A percentile compares a stretch with the other conserved stretches of the same genome.
Conservation (phyloP, 2,329 filamentous ascomycete genomes). For the Monosporascus sp. region DNA sequence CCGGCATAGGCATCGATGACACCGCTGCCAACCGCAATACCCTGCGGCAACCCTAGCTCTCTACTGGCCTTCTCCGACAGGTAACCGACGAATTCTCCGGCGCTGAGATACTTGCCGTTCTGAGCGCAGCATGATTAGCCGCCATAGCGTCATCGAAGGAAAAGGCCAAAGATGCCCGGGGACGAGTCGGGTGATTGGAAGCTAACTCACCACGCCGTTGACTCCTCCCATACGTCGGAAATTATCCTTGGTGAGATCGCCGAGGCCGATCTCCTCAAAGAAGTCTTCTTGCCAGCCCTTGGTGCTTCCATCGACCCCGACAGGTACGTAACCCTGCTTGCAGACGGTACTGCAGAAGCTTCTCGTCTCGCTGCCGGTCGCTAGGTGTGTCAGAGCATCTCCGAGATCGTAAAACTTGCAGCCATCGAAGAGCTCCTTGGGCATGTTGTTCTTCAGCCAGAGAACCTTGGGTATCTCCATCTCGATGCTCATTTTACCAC, state of each 20-base stretch:
- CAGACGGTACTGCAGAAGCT: constrained; percentile 96
- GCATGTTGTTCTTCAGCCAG: constrained; percentile 99
- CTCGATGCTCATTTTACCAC: constrained; percentile 97
- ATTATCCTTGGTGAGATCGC: constrained; percentile 75
- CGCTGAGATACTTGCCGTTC: constrained; percentile 89
- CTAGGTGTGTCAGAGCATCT: constrained; percentile 89
- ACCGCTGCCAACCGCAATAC: constrained; percentile 89
- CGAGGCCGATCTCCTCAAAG: constrained; percentile 77
- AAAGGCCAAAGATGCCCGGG: constrained; percentile 6
- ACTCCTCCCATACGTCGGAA: constrained; percentile 94
- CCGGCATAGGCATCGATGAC: constrained; percentile 98
- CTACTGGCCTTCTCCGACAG: constrained; percentile 77
- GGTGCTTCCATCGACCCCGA: constrained; percentile 94
- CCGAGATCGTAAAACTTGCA: constrained; percentile 97
- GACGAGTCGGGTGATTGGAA: constrained; percentile 13
- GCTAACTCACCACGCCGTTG: constrained; percentile 78
- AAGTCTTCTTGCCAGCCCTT: constrained; percentile 99
- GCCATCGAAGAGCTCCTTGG: constrained; percentile 77
- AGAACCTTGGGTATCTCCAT: constrained; percentile 99
- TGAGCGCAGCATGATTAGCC: constrained; percentile 33
- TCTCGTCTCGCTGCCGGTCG: constrained; percentile 83
- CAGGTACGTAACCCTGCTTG: constrained; percentile 93
- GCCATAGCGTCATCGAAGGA: neutral
- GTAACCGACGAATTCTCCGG: constrained; percentile 82
- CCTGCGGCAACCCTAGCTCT: constrained; percentile 78